These are phyloP conservation scores for Vitis hybrid DNA, from an alignment of 177 flowering plant genomes.

Conservation along the genomic window DNA sequence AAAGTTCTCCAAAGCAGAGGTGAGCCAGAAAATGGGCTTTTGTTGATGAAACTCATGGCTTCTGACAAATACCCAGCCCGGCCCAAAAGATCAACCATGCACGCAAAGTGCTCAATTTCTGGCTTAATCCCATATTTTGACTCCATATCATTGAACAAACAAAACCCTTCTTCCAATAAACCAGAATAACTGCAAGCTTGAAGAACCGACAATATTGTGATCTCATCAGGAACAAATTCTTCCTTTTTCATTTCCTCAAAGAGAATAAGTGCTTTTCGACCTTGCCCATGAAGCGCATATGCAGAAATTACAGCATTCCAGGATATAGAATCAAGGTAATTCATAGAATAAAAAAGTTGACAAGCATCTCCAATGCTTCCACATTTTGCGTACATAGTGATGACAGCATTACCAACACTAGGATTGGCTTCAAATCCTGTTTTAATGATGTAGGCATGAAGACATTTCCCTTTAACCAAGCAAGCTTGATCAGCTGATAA, in stretches of 20 bases:
- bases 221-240: conserved; percentile 31
- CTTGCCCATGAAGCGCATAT: conserved; percentile 36
- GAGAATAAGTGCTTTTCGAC: conserved; percentile 22
- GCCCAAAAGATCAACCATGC: conserved; percentile 33
- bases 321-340: conserved; percentile 20
- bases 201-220: conserved; percentile 35
- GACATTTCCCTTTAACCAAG: conserved; percentile 28
- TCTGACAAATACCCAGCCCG: conserved; percentile 27
- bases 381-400: conserved; percentile 57
- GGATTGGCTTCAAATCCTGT: conserved; percentile 29
- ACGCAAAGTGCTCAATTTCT: conserved; percentile 27
- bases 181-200: conserved; percentile 53
- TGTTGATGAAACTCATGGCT: conserved; percentile 35
- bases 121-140: conserved; percentile 20
- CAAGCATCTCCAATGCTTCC: conserved; percentile 35
- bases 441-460: conserved; percentile 41
- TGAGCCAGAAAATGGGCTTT: conserved; percentile 22
- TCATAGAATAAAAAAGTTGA: conserved; percentile 27
- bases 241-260: conserved; percentile 31
- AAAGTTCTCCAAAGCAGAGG: conserved; percentile 32
- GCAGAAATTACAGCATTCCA: conserved; percentile 39
- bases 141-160: conserved; percentile 26
- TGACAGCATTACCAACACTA: conserved; percentile 32
- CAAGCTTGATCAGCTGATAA: conserved; percentile 37
- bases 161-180: conserved; percentile 30